Evolutionary conservation across 495 filamentous ascomycete species (phyloP), one percentile per base, ranked within the genome.

Genomic region (Apodospora peruviana): DNA sequence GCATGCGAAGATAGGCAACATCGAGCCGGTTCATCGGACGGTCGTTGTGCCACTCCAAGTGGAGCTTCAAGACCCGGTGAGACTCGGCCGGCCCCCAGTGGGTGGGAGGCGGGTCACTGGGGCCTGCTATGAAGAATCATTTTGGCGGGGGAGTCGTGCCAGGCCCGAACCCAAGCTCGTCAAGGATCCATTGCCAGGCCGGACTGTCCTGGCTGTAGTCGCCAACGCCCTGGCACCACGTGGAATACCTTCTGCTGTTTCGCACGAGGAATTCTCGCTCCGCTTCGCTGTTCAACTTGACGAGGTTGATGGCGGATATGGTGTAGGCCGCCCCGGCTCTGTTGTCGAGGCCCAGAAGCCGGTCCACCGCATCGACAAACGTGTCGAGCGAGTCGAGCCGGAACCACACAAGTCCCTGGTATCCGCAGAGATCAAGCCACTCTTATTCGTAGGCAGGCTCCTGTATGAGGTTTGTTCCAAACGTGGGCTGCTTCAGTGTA

Each of bases 301-400:
- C n/a, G n/a, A n/a, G n/a, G n/a, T n/a, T n/a, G n/a, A n/a, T n/a
- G n/a, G n/a, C n/a, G n/a, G n/a, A n/a, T n/a, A n/a, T n/a, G n/a
- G n/a, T 55, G 52, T 64, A 62, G 0, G 39, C 38, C 8, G 59
- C 44, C 5, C 61, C 60, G 4, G 53, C 53, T 2, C 56, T 45
- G 38, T 43, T 52, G 24, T 61, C 58, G 8, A 61, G 53, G 29
- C 53, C 19, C 14, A 66, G 42, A 10, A 66, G 55, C 10, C 62
- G 55, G 36, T 61, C 58, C 16, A 66, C 55, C 1, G 62, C 62
- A 40, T 66, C 62, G 48, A 66, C 52, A 38, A 59, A 66, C 18
- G 47, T 58, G 44, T 61, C 32, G 27, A 61, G 24, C 2, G 20
- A 22, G 39, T 42, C 39, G 23, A 48, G 7, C 7, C 35, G 48